Base-by-base conservation (phyloP, 2,329 filamentous ascomycete genomes). In the Huntiella abstrusa region DNA sequence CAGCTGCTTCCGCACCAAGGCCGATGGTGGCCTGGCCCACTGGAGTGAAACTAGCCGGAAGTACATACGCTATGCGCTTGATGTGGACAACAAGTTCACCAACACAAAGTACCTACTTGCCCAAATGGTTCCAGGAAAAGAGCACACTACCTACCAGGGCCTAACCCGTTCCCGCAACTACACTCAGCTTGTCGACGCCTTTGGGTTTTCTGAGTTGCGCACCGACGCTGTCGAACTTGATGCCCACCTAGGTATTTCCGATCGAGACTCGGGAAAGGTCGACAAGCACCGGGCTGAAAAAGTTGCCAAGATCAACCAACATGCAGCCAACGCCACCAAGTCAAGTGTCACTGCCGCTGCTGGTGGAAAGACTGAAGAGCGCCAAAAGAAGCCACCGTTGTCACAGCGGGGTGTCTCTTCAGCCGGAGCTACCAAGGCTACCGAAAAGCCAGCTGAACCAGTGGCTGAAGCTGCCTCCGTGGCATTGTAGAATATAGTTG, bases 91-190 rank as follows among this genome's bases (percentile, higher is more conserved):
- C 60, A 77, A 78, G 51, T 91, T 80, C 60, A 80, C 82, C 39
- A 98, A 98, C 64, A 94, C 87, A 4, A 98, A 98, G 60, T 98
- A 82, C 59, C 68, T 91, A 32, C 73, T 98, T 22, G 74, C 75
- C 37, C 84, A 94, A 59, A 73, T 95, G 61, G 75, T 96, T 17
- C 85, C 86, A 0, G 85, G 87, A 12, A 92, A 86, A 59, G 67
- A 75, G 41, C 48, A 50, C 5, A 66, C 71, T 35, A 66, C 66
- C 1, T 82, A 80, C 58, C 68, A 70, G 49, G 60, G 66, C 3
- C 68, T 91, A 53, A 75, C 73, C 51, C 61, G 65, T 41, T 71
- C 72, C 50, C 86, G 80, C 62, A 80, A 72, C 54, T 94, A 95
- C 56, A 64, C 63, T 6, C 76, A 82, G 45, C 60, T 79, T 2